Evolutionary conservation across 164 flowering plant genomes (phyloP).

Genomic region (Hamamelis virginiana): DNA sequence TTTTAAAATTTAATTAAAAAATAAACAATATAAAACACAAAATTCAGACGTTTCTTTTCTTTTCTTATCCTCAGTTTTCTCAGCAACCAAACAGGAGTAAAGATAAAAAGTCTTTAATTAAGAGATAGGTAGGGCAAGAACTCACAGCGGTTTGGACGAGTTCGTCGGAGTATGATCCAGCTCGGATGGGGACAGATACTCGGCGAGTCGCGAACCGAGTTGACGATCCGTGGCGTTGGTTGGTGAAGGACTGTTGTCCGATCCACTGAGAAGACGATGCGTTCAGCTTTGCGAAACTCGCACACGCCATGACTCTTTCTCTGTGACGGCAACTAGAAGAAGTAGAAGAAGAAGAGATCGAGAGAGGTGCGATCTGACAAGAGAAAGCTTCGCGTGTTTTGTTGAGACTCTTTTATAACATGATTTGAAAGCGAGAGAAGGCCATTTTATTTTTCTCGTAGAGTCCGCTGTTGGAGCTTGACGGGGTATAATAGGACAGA

Average conservation of each 20-base stretch:
- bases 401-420: neutral
- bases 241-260: slow-evolving; percentile 55
- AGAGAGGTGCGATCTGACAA: too few relatives aligned
- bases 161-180: slow-evolving; percentile 73
- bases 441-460: slow-evolving; percentile 8
- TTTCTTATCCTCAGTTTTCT: neutral
- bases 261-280: slow-evolving; percentile 64
- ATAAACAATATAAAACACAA: too few relatives aligned
- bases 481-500: neutral
- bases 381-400: neutral
- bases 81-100: neutral
- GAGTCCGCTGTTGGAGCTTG: slow-evolving; percentile 9
- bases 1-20: too few relatives aligned
- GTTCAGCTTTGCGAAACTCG: slow-evolving; percentile 55
- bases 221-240: slow-evolving; percentile 37
- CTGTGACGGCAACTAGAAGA: neutral
- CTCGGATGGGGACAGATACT: slow-evolving; percentile 55
- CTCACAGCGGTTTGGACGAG: slow-evolving; percentile 80
- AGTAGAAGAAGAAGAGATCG: neutral
- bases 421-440: neutral
- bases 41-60: too few relatives aligned
- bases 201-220: slow-evolving; percentile 36
- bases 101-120: neutral
- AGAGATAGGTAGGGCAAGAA: slow-evolving; percentile 4
- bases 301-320: slow-evolving; percentile 49